Evolutionary conservation across 257 asterid species (phyloP).

Genomic region (Echium plantagineum): DNA sequence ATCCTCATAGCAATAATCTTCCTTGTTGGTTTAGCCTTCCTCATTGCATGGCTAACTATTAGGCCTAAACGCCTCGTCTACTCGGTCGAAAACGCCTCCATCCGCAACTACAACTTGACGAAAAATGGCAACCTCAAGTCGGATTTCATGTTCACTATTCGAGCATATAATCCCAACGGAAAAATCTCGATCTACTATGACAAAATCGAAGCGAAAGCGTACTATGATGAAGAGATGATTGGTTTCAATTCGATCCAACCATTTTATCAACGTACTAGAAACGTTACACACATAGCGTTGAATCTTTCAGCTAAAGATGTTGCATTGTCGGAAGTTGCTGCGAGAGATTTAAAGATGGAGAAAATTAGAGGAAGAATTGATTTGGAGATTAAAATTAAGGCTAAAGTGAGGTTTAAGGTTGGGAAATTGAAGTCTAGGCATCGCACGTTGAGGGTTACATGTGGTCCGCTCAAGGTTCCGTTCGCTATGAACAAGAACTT

Average conservation of each 20-base stretch:
- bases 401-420: constrained; percentile 57
- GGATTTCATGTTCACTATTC: constrained; percentile 45
- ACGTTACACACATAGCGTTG: constrained; percentile 47
- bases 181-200: constrained; percentile 63
- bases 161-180: constrained; percentile 71
- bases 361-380: constrained; percentile 33
- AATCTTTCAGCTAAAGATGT: constrained; percentile 35
- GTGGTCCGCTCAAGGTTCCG: constrained; percentile 35
- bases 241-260: constrained; percentile 40
- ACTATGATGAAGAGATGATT: constrained; percentile 40
- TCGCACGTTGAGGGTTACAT: constrained; percentile 41
- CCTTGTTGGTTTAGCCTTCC: constrained; percentile 37
- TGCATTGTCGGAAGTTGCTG: constrained; percentile 31
- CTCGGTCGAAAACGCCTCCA: constrained; percentile 57
- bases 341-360: constrained; percentile 46
- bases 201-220: constrained; percentile 39
- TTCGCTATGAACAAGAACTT: constrained; percentile 31
- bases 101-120: constrained; percentile 43
- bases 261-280: constrained; percentile 43
- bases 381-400: constrained; percentile 44
- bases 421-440: constrained; percentile 49
- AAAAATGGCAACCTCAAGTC: constrained; percentile 29
- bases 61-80: constrained; percentile 40
- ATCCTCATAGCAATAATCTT: constrained; percentile 32
- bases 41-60: constrained; percentile 48